Evolutionary conservation across 2,329 filamentous ascomycete genomes (phyloP), one percentile per base, ranked within the genome.

Genomic region (Ophiostoma angusticollis): DNA sequence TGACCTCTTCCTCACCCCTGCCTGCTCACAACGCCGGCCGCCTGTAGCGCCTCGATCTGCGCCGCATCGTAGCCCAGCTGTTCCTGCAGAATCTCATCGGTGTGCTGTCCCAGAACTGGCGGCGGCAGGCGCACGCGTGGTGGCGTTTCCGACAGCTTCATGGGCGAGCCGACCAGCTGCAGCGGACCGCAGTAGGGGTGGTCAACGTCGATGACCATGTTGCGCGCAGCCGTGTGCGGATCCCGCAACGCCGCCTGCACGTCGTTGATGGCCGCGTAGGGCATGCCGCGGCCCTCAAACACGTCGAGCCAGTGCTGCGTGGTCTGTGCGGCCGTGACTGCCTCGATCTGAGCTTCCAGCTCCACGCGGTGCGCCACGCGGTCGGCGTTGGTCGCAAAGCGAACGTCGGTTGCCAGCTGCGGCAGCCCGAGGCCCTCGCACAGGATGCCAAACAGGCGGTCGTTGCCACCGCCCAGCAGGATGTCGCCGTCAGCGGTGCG

Each of bases 201-300:
- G 1, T 94, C 74, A 31, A 95, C 66, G 54, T 94, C 81, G 12
- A 84, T 74, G 1, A 98, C 81, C 91, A 98, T 98, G 43, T 79
- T 72, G 42, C 91, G 73, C 17, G 87, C 87, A 62, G 62, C 65
- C 62, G 85, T 85, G 59, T 98, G 91, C 45, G 80, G 72, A 54
- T 95, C 86, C 44, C 81, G 78, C 37, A 98, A 63, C 0, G 91
- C 84, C 16, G 69, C 73, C 57, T 91, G 81, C 7, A 98, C 77
- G 54, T 98, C 89, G 54, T 96, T 98, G 50, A 98, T 82, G 1
- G 89, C 85, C 1, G 89, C 55, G 34, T 91, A 98, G 0, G 91
- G 91, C 78, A 98, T 78, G 5, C 91, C 91, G 42, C 74, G 82
- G n/a, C 84, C 86, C 52, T 95, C 85, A 31, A 95, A 78, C 1